A percentile compares a stretch with the other conserved stretches of the same genome.
phyloP scores from a whole-genome alignment of 257 asterid species.

The Paulownia fortunei region DNA sequence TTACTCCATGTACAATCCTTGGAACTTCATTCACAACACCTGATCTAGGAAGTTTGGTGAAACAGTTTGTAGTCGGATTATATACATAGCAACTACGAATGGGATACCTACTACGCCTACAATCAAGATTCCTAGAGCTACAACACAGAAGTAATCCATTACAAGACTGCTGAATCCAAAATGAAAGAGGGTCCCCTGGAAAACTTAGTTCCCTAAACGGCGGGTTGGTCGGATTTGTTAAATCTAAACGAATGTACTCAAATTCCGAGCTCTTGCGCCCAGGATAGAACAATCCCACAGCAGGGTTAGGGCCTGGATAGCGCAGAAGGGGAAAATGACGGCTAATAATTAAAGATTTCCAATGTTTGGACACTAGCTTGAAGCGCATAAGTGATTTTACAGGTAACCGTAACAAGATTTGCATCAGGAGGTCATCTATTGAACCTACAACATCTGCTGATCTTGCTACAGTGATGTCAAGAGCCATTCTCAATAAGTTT shows the following conservation, averaged over 20 bases:
- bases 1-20: conserved; percentile 24
- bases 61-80: conserved; percentile 38
- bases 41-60: conserved; percentile 33
- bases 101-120: not conserved
- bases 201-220: conserved; percentile 15
- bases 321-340: conserved; percentile 28
- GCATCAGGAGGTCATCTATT: not conserved
- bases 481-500: not conserved
- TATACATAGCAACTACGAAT: conserved; percentile 26
- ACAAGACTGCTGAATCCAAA: conserved; percentile 40
- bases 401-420: conserved; percentile 12
- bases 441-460: not conserved
- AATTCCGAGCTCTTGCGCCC: not conserved
- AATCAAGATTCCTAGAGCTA: not conserved
- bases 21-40: not conserved
- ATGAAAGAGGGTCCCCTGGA: conserved; percentile 21
- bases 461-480: not conserved
- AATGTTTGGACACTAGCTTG: conserved; percentile 45
- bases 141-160: conserved; percentile 48
- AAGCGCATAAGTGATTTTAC: conserved; percentile 34
- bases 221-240: not conserved
- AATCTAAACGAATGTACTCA: not conserved
- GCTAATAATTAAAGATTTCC: conserved; percentile 38
- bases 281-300: conserved; percentile 24
- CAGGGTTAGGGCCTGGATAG: conserved; percentile 23